These are phyloP conservation scores for Irineochytrium annulatum DNA, from an alignment of 192 early-diverging fungal genomes.

Conservation along the genomic window DNA sequence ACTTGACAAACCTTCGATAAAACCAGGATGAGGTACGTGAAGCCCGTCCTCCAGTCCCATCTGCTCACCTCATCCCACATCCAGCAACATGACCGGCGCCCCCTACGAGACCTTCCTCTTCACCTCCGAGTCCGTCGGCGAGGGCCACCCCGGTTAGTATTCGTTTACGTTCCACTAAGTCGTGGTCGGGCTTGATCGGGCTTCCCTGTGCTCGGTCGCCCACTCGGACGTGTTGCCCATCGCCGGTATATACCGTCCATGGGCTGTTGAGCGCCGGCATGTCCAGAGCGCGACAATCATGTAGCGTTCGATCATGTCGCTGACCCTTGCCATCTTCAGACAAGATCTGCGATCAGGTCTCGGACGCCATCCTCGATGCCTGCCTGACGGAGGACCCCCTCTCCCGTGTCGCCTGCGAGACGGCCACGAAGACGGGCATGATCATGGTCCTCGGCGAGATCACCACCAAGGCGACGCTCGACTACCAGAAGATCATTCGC, in stretches of 20 bases:
- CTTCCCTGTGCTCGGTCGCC: neutral
- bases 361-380: conserved; percentile 97
- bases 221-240: too few relatives aligned
- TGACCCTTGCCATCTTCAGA: too few relatives aligned
- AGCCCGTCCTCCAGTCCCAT: too few relatives aligned
- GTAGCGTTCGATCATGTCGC: too few relatives aligned
- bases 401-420: conserved; percentile 99
- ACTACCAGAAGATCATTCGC: conserved; percentile 99
- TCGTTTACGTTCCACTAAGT: too few relatives aligned
- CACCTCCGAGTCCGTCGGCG: conserved; percentile 99
- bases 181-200: neutral
- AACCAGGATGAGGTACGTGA: too few relatives aligned
- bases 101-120: conserved; percentile 85
- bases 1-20: too few relatives aligned
- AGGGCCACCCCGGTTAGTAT: conserved; percentile 90
- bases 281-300: too few relatives aligned
- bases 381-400: conserved; percentile 86
- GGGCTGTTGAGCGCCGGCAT: too few relatives aligned
- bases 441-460: conserved; percentile 99
- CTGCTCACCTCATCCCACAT: neutral
- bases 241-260: too few relatives aligned
- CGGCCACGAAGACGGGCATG: conserved; percentile 99
- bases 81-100: conserved; percentile 1
- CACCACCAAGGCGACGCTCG: conserved; percentile 94
- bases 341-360: conserved; percentile 99